phyloP scores from a whole-genome alignment of 345 rosid species.

The Eucalyptus microcorys region DNA sequence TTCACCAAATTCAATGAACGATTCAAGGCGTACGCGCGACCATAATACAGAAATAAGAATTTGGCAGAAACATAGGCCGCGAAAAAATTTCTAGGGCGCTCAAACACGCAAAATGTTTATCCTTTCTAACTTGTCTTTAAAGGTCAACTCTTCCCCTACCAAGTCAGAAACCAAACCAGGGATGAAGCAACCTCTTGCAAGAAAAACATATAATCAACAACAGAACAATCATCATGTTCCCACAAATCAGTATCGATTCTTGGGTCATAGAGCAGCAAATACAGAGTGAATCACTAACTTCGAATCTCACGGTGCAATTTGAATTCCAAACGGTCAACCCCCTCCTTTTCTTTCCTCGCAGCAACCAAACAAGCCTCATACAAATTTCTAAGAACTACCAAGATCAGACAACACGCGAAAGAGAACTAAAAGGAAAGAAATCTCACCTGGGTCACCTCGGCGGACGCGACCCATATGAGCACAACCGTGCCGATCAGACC shows the following conservation, averaged over 20 bases:
- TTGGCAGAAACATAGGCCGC: not conserved
- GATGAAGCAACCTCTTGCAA: not conserved
- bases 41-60: not conserved
- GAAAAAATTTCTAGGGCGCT: not conserved
- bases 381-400: not conserved
- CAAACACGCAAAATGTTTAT: not conserved
- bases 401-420: not conserved
- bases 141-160: not conserved
- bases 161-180: not conserved
- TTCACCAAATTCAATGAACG: not conserved
- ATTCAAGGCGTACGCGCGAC: not conserved
- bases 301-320: not conserved
- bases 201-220: not conserved
- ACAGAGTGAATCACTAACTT: not conserved
- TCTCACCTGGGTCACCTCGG: conserved; percentile 37
- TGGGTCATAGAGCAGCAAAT: not conserved
- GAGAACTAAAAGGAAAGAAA: not conserved
- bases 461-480: conserved; percentile 39
- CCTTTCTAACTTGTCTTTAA: not conserved
- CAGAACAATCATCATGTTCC: not conserved
- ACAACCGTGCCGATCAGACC: conserved; percentile 36
- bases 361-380: not conserved
- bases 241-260: not conserved
- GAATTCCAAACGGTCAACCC: not conserved
- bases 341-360: not conserved